A percentile compares a stretch with the other conserved stretches of the same genome.
phyloP scores from a whole-genome alignment of 768 basidiomycete species.

The Galerina sulciceps region DNA sequence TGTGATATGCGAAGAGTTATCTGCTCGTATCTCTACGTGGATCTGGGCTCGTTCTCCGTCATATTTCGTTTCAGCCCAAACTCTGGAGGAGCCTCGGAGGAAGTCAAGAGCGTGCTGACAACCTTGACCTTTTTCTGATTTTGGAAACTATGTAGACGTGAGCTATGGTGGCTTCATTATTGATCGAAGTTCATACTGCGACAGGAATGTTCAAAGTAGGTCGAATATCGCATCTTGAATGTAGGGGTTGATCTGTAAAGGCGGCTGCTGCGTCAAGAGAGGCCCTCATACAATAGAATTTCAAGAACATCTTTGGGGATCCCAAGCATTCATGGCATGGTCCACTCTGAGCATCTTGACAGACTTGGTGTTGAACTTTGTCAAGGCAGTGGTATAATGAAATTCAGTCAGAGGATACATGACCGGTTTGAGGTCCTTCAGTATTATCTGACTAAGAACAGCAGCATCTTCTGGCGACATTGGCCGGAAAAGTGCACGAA shows the following conservation, averaged over 20 bases:
- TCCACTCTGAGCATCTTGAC: slow-evolving; percentile 59
- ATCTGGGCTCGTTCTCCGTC: slow-evolving; percentile 96
- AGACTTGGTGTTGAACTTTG: slow-evolving; percentile 59
- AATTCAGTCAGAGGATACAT: slow-evolving; percentile 66
- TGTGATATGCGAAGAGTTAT: slow-evolving; percentile 51
- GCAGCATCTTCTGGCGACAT: slow-evolving; percentile 68
- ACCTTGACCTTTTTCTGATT: slow-evolving; percentile 75
- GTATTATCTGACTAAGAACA: slow-evolving; percentile 83
- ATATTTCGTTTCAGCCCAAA: slow-evolving; percentile 94
- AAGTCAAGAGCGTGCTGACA: slow-evolving; percentile 57
- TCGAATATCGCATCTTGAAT: slow-evolving; percentile 25
- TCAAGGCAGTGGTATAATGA: slow-evolving; percentile 54
- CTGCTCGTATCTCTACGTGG: slow-evolving; percentile 61
- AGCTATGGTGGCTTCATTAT: background rate
- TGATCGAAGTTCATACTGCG: slow-evolving; percentile 43
- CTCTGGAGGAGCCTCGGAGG: slow-evolving; percentile 42
- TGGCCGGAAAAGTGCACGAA: slow-evolving; percentile 61
- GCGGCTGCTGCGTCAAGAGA: slow-evolving; percentile 60
- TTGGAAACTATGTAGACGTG: slow-evolving; percentile 65
- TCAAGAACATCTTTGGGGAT: slow-evolving; percentile 56
- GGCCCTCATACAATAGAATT: slow-evolving; percentile 57
- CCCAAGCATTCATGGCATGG: slow-evolving; percentile 77
- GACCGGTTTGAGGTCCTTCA: slow-evolving; percentile 84
- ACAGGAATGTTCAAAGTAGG: slow-evolving; percentile 66
- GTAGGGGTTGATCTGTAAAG: slow-evolving; percentile 40